Base-by-base conservation (phyloP, 257 asterid genomes). In the Gentiana straminea region DNA sequence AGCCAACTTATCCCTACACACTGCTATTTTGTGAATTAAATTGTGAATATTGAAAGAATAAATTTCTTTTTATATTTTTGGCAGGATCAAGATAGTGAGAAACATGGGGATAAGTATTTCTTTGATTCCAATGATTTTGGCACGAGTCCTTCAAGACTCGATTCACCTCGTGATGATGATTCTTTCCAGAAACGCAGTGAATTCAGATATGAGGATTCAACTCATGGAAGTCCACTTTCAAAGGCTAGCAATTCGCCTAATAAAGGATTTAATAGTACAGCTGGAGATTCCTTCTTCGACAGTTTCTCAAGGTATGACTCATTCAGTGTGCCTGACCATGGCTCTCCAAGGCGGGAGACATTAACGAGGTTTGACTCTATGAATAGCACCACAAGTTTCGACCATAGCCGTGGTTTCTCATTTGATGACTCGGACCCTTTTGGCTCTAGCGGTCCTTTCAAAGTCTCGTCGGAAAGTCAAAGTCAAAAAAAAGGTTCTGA, bases 401-500 rank as follows among this genome's bases (percentile, higher is more conserved):
- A 81, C 35, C 89, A 78, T 15, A 51, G 84, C 73, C 74, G 80
- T 57, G 82, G 72, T 52, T 86, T 58, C 73, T 89, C 97, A 1
- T 86, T 86, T 66, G 98, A 90, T 2, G 96, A 90, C 61, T 59
- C 86, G 7, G 98, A 90, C 44, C 96, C 98, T 4, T 90, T 90
- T 54, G 96, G 96, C 51, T 79, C 89, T 6, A 86, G 70, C 33
- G 95, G 98, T 48, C 94, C 98, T 13, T 90, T 86, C 69, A 90
- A 84, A 81, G 95, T 84, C 65, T 81, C 97, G 0, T 78, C 86
- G 1, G 90, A 78, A 52, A 68, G 69, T 77, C 75, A 65, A 52
- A 71, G 74, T 13, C 65, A 79, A 1, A 85, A 66, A 65, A 83
- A 54, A 51, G 73, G 74, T 63, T 82, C 80, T 15, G 80, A 82